These are phyloP conservation scores for Neurospora intermedia DNA, from an alignment of 495 filamentous ascomycete genomes.

Conservation along the genomic window DNA sequence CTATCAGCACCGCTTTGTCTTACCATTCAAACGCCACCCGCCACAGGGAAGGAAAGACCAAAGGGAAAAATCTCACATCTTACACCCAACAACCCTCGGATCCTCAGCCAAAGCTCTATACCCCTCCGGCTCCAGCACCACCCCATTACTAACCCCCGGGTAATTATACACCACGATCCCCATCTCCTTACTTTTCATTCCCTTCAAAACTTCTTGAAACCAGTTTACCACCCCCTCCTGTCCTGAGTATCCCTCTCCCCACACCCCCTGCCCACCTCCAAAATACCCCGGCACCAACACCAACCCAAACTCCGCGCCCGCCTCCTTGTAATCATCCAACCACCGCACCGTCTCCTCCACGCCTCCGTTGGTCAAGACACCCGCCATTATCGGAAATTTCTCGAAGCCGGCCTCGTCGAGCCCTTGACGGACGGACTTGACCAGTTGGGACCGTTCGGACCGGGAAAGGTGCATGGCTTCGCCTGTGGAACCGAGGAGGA, in stretches of 20 bases:
- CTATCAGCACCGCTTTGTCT: neutral
- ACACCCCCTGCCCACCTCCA: slow-evolving; percentile 29
- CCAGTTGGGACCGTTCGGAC: slow-evolving; percentile 46
- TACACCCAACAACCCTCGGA: slow-evolving; percentile 54
- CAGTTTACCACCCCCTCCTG: slow-evolving; percentile 43
- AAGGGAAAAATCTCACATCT: slow-evolving; percentile 34
- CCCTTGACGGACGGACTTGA: slow-evolving; percentile 40
- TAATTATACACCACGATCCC: slow-evolving; percentile 56
- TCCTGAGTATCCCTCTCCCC: slow-evolving; percentile 18
- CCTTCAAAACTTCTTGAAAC: slow-evolving; percentile 43
- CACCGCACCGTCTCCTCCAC: slow-evolving; percentile 53
- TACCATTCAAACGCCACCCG: too few relatives aligned
- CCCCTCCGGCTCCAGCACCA: slow-evolving; percentile 43
- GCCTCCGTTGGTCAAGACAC: slow-evolving; percentile 49
- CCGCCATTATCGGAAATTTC: slow-evolving; percentile 53
- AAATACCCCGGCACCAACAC: slow-evolving; percentile 50
- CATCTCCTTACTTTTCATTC: slow-evolving; percentile 28
- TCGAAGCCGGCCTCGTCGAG: slow-evolving; percentile 44
- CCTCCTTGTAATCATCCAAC: slow-evolving; percentile 43
- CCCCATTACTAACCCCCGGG: slow-evolving; percentile 52
- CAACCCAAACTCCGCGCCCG: slow-evolving; percentile 54
- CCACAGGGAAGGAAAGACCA: too few relatives aligned
- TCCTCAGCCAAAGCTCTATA: slow-evolving; percentile 43
- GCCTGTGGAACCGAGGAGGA: slow-evolving; percentile 57
- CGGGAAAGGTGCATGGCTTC: slow-evolving; percentile 56